These are phyloP conservation scores for Stagonosporopsis cucurbitacearum DNA, from an alignment of 2,329 filamentous ascomycete species.

Conservation along the genomic window DNA sequence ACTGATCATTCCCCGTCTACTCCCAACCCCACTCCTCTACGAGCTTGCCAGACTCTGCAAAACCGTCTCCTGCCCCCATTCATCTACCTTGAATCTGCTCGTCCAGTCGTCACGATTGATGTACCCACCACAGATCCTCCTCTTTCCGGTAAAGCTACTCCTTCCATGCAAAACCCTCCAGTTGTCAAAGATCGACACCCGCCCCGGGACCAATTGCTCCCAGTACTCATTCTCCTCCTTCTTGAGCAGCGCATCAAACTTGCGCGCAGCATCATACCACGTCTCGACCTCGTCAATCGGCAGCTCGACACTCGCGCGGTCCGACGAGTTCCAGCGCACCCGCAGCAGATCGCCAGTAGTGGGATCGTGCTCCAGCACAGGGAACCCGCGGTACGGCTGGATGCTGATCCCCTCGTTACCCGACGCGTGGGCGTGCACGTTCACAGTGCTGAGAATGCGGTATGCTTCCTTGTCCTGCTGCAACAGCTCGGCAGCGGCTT, in stretches of 20 bases:
- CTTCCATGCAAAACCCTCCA: constrained; percentile 93
- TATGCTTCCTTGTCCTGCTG: constrained; percentile 64
- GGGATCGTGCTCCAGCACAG: constrained; percentile 71
- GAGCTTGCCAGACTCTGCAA: constrained; percentile 20
- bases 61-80: constrained; percentile 22
- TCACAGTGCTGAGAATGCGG: constrained; percentile 60
- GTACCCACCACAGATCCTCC: constrained; percentile 91
- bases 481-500: constrained; percentile 68
- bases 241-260: constrained; percentile 74
- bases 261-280: constrained; percentile 83
- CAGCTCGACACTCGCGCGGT: constrained; percentile 72
- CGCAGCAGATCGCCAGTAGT: constrained; percentile 60
- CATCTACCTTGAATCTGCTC: constrained; percentile 32
- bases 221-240: constrained; percentile 73
- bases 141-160: constrained; percentile 78
- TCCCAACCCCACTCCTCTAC: background rate
- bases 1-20: background rate
- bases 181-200: constrained; percentile 91
- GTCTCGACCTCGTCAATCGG: constrained; percentile 59
- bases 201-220: constrained; percentile 81
- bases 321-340: constrained; percentile 92
- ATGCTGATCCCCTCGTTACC: constrained; percentile 87
- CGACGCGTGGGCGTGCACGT: constrained; percentile 80
- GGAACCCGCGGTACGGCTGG: constrained; percentile 71
- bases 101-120: constrained; percentile 39